phyloP scores from a whole-genome alignment of 257 asterid genomes.

The Solanum infundibuliforme region DNA sequence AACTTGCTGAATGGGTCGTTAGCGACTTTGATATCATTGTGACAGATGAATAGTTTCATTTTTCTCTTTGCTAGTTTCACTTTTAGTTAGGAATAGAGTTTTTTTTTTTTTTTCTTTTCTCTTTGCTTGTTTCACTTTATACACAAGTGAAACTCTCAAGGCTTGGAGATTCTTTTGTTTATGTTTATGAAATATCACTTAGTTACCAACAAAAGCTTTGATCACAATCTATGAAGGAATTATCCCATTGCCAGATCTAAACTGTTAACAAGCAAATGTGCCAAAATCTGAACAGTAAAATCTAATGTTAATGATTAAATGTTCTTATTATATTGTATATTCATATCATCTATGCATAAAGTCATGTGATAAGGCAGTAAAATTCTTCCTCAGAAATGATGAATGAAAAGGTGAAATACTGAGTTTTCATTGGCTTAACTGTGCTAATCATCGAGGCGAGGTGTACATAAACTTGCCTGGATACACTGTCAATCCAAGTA shows the following conservation, averaged over 20 bases:
- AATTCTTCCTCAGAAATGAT: neutral
- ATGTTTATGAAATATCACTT: neutral
- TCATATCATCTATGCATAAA: neutral
- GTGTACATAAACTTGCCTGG: neutral
- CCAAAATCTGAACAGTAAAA: neutral
- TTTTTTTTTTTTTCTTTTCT: too few species aligned
- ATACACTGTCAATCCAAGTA: neutral
- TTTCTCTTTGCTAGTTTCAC: neutral
- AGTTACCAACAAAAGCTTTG: neutral
- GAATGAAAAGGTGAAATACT: neutral
- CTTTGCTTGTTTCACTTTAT: neutral
- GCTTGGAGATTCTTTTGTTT: neutral
- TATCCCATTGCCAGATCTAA: neutral
- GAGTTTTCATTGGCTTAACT: neutral
- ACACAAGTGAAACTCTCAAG: neutral
- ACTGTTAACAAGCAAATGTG: neutral
- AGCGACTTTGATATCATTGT: constrained; percentile 58
- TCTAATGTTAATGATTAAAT: neutral
- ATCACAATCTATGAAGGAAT: neutral
- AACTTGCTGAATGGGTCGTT: constrained; percentile 74
- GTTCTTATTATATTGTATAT: neutral
- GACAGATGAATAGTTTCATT: neutral
- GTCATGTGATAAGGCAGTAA: neutral
- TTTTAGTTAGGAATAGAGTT: neutral
- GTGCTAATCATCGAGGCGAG: neutral